Conservation (phyloP, 2,329 filamentous ascomycete species). For the Xylaria digitata region DNA sequence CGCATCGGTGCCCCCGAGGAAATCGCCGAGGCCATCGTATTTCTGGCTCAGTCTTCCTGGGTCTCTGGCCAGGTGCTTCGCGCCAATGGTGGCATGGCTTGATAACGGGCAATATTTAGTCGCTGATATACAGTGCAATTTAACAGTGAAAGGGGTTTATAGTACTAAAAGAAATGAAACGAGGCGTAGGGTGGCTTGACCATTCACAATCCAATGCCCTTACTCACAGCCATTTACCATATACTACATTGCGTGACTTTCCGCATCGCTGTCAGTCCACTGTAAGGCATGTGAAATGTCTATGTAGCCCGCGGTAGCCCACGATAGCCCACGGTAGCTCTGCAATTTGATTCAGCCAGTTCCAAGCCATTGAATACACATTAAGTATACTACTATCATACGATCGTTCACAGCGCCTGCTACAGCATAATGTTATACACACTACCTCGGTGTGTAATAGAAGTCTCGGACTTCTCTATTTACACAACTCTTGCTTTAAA, state of each 20-base stretch:
- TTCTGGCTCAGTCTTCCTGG: conserved; percentile 4
- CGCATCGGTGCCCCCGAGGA: conserved; percentile 22
- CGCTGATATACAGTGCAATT: not conserved
- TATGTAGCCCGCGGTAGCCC: no score
- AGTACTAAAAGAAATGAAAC: not conserved
- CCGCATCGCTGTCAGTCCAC: no score
- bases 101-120: not conserved
- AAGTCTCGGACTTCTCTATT: no score
- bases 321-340: not conserved
- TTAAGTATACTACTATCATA: not conserved
- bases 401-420: no score
- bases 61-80: conserved; percentile 6
- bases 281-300: no score
- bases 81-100: conserved; percentile 12
- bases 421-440: no score
- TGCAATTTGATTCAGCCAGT: not conserved
- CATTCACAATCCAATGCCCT: no score
- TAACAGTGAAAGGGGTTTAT: not conserved
- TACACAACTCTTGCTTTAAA: no score
- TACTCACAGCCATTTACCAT: no score
- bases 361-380: not conserved
- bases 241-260: no score
- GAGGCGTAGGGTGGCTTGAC: not conserved
- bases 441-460: no score
- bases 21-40: conserved; percentile 18